Evolutionary conservation across 2,329 filamentous ascomycete species (phyloP).

Genomic region (Drechslerella coelobrocha): DNA sequence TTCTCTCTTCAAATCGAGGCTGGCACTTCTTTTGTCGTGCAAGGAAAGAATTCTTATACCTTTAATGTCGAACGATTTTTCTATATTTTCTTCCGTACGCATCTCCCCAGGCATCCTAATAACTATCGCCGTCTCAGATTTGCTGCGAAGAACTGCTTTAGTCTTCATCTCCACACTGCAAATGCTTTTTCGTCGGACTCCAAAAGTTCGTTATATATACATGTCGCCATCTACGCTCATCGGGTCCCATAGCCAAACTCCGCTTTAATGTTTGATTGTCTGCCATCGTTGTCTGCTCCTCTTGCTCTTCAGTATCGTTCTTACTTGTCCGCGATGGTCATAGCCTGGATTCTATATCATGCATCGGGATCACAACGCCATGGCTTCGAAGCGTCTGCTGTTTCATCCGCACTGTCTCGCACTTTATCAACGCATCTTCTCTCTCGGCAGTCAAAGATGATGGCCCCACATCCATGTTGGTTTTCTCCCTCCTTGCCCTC

Average conservation of each 20-base stretch:
- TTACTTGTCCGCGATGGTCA: constrained; percentile 29
- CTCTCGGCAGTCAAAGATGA: constrained; percentile 22
- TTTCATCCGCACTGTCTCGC: constrained; percentile 12
- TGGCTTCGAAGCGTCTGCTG: background rate
- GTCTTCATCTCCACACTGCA: constrained; percentile 13
- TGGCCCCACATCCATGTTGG: constrained; percentile 16
- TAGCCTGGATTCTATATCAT: constrained; percentile 31
- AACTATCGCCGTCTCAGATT: constrained; percentile 29
- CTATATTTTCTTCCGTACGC: constrained; percentile 21
- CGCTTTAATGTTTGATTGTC: constrained; percentile 45
- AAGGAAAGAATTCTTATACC: constrained; percentile 25
- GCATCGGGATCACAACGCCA: constrained; percentile 27
- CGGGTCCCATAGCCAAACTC: constrained; percentile 46
- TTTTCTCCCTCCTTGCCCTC: constrained; percentile 22
- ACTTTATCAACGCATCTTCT: constrained; percentile 21
- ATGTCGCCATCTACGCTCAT: constrained; percentile 50
- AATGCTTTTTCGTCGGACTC: constrained; percentile 36
- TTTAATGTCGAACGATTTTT: constrained; percentile 46
- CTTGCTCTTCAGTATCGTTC: constrained; percentile 6
- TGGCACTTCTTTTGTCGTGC: constrained; percentile 36
- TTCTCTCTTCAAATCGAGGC: constrained; percentile 41
- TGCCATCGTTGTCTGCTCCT: background rate
- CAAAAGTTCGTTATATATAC: constrained; percentile 50
- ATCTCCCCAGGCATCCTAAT: constrained; percentile 26
- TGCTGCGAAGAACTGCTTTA: constrained; percentile 19